Conservation (phyloP, 2,329 filamentous ascomycete genomes). For the Ophiostoma tasmaniense region DNA sequence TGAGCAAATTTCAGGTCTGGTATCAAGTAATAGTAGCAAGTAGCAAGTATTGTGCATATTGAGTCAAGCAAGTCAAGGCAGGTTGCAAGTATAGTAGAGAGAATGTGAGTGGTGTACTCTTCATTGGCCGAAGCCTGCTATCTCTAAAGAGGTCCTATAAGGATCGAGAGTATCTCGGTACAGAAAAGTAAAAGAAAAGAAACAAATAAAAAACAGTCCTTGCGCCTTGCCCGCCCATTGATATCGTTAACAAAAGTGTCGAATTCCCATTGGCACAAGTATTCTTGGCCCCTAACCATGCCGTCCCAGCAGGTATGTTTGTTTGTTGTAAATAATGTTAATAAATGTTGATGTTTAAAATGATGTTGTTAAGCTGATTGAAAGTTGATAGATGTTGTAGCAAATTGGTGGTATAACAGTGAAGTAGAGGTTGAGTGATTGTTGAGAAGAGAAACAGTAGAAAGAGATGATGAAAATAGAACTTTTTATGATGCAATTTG, state of each 20-base stretch:
- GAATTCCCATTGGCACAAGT: neutral
- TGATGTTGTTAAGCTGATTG: neutral
- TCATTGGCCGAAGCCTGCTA: neutral
- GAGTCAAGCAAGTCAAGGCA: neutral
- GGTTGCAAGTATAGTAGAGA: neutral
- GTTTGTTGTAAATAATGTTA: neutral
- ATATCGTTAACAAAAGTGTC: slow-evolving; percentile 4
- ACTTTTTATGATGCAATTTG: neutral
- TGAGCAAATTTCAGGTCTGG: neutral
- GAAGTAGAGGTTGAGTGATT: neutral
- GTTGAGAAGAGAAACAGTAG: neutral
- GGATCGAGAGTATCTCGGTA: neutral
- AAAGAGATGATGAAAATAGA: neutral
- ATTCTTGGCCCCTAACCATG: neutral
- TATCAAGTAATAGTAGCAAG: neutral
- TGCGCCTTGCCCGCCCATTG: slow-evolving; percentile 4
- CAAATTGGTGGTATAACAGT: neutral
- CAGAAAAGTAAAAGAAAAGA: neutral
- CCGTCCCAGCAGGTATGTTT: neutral
- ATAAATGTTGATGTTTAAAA: neutral
- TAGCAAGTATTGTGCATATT: neutral
- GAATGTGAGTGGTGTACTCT: neutral
- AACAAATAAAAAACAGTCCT: neutral
- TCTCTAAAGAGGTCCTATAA: neutral
- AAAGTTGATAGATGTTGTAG: neutral